Evolutionary conservation across 75 land plant genomes (phyloP).

Genomic region (Sequoia sempervirens): DNA sequence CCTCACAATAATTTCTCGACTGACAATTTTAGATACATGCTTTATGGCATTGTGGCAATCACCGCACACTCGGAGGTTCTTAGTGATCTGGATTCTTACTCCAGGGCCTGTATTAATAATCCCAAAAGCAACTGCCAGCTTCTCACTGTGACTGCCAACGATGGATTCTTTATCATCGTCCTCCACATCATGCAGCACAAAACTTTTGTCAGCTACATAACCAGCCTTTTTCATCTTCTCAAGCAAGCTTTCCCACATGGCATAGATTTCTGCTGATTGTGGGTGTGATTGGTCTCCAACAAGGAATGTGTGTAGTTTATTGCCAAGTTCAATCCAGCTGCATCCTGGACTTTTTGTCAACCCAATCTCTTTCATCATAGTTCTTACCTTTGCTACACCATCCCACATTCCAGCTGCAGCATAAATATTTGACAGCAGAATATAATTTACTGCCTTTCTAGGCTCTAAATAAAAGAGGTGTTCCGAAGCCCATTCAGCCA

Average conservation of each 20-base stretch:
- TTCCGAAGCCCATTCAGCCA: slow-evolving; percentile 8
- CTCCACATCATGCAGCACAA: slow-evolving; percentile 15
- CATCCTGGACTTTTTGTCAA: slow-evolving; percentile 15
- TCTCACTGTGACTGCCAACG: slow-evolving; percentile 22
- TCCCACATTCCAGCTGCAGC: slow-evolving; percentile 17
- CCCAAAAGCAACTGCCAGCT: slow-evolving; percentile 28
- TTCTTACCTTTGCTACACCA: background rate
- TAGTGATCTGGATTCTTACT: slow-evolving; percentile 7
- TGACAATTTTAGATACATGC: slow-evolving; percentile 11
- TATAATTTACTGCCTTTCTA: slow-evolving; percentile 10
- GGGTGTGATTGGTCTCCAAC: slow-evolving; percentile 17
- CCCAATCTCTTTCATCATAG: slow-evolving; percentile 11
- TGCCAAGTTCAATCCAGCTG: slow-evolving; percentile 14
- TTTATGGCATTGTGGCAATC: slow-evolving; percentile 22
- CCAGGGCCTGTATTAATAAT: slow-evolving; percentile 20
- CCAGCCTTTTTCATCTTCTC: slow-evolving; percentile 14
- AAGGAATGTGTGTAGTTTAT: slow-evolving; percentile 9
- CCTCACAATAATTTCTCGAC: slow-evolving; percentile 21
- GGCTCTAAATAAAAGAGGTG: slow-evolving; percentile 10
- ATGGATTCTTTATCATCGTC: slow-evolving; percentile 5
- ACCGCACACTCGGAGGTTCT: slow-evolving; percentile 15
- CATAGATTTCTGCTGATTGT: slow-evolving; percentile 15
- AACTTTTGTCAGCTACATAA: slow-evolving; percentile 5
- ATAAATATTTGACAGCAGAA: slow-evolving; percentile 15
- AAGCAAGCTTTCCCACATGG: slow-evolving; percentile 2